phyloP scores from a whole-genome alignment of 192 early-diverging fungal species.

The Podila horticola region DNA sequence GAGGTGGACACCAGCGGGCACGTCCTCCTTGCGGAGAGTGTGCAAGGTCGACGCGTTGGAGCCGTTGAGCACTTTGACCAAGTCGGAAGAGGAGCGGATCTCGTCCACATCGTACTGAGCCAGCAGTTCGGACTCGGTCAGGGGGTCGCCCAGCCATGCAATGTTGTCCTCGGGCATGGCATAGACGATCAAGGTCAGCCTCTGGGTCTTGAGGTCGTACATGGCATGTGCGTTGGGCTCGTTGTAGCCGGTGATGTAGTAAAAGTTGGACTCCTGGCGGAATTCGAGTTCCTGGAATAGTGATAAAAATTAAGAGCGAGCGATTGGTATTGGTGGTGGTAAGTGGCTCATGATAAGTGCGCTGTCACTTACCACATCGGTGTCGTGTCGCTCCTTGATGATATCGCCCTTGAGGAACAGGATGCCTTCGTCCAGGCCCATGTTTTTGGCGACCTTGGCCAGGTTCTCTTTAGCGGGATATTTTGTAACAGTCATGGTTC shows the following conservation, averaged over 20 bases:
- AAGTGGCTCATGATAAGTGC: not conserved
- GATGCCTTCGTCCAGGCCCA: conserved; percentile 65
- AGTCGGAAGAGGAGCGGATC: conserved; percentile 68
- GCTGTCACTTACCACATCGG: conserved; percentile 68
- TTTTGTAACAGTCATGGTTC: conserved; percentile 39
- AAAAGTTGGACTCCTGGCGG: conserved; percentile 90
- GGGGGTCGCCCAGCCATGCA: conserved; percentile 84
- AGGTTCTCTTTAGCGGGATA: conserved; percentile 74
- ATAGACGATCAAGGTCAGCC: conserved; percentile 76
- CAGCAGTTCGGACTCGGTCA: conserved; percentile 65
- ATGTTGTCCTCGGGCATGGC: conserved; percentile 73
- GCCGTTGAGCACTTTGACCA: conserved; percentile 56
- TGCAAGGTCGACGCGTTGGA: conserved; percentile 61
- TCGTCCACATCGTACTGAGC: conserved; percentile 76
- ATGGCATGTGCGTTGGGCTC: conserved; percentile 80
- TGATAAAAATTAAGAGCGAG: conserved; percentile 10
- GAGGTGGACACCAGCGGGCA: conserved; percentile 25
- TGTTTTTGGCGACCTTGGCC: conserved; percentile 64
- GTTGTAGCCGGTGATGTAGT: conserved; percentile 85
- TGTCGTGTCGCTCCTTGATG: conserved; percentile 72
- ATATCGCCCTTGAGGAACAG: conserved; percentile 72
- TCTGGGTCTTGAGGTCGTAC: conserved; percentile 73
- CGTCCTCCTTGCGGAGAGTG: conserved; percentile 60
- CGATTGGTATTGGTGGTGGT: conserved; percentile 26
- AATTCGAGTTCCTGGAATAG: conserved; percentile 75